Conservation (phyloP, 805 yeast genomes). For the Candida silvicultrix region DNA sequence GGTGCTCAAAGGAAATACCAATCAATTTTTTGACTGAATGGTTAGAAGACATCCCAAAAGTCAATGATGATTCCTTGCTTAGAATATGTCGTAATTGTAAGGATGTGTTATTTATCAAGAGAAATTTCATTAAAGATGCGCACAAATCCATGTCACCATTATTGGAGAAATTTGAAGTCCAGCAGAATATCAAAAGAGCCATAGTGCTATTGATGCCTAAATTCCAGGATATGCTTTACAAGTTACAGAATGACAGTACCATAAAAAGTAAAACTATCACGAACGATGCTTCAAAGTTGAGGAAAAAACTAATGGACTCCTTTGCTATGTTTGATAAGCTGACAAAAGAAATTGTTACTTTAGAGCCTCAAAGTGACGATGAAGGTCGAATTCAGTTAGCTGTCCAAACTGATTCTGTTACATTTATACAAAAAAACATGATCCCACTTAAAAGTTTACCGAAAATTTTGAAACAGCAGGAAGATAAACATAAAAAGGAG, state of each 20-base stretch:
- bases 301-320: slow-evolving; percentile 40
- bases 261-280: slow-evolving; percentile 24
- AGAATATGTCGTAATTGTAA: slow-evolving; percentile 72
- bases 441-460: slow-evolving; percentile 60
- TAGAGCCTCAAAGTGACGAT: slow-evolving; percentile 30
- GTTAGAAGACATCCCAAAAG: slow-evolving; percentile 13
- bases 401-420: slow-evolving; percentile 48
- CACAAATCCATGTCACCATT: slow-evolving; percentile 28
- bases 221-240: slow-evolving; percentile 33
- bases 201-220: slow-evolving; percentile 35
- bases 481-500: slow-evolving; percentile 8
- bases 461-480: slow-evolving; percentile 27
- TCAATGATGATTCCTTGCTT: slow-evolving; percentile 27
- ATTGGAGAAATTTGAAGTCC: slow-evolving; percentile 33
- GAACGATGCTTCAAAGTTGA: slow-evolving; percentile 30
- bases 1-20: slow-evolving; percentile 73
- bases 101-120: slow-evolving; percentile 47
- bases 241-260: slow-evolving; percentile 26
- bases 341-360: slow-evolving; percentile 35
- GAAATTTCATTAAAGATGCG: slow-evolving; percentile 40
- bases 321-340: slow-evolving; percentile 46
- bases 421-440: slow-evolving; percentile 63
- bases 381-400: slow-evolving; percentile 44
- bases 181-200: slow-evolving; percentile 30
- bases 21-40: slow-evolving; percentile 22